Percentiles rank a stretch among this genome's conserved stretches.
These are phyloP conservation scores for Multifurca ochricompacta DNA, from an alignment of 768 basidiomycete genomes.

Conservation along the genomic window DNA sequence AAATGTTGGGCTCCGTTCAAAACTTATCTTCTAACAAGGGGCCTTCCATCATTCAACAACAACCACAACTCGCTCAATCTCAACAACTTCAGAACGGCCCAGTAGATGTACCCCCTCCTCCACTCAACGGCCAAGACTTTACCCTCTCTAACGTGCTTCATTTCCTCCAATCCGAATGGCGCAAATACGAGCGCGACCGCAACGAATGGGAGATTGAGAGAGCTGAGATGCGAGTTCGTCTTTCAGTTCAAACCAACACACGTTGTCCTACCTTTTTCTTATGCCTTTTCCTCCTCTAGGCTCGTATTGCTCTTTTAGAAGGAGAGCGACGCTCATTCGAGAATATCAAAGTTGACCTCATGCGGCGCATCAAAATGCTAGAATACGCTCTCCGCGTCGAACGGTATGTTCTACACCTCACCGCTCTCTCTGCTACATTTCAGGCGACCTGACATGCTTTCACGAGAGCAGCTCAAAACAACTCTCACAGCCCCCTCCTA, in stretches of 20 bases:
- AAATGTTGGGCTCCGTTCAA: conserved; percentile 66
- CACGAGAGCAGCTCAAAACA: conserved; percentile 63
- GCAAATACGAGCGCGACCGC: conserved; percentile 93
- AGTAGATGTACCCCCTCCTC: conserved; percentile 59
- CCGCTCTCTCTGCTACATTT: conserved; percentile 13
- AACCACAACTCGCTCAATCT: conserved; percentile 42
- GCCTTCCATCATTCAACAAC: conserved; percentile 41
- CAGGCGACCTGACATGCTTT: conserved; percentile 28
- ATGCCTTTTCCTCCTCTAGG: conserved; percentile 39
- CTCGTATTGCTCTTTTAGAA: conserved; percentile 93
- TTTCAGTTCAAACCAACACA: neutral
- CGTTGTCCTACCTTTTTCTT: conserved; percentile 23
- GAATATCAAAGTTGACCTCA: conserved; percentile 91
- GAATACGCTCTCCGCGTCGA: conserved; percentile 96
- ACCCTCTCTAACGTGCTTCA: conserved; percentile 92
- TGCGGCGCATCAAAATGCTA: conserved; percentile 98
- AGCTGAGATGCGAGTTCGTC: conserved; percentile 93
- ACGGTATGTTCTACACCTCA: conserved; percentile 69
- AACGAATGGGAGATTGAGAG: conserved; percentile 99
- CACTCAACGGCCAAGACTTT: conserved; percentile 85
- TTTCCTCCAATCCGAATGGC: conserved; percentile 97
- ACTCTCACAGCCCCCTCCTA: conserved; percentile 45
- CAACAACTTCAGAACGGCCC: conserved; percentile 44
- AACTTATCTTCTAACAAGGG: conserved; percentile 27
- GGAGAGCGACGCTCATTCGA: conserved; percentile 96